These are phyloP conservation scores for Cutaneotrichosporon sp. DNA, from an alignment of 1,284 basidiomycete genomes.

Conservation along the genomic window DNA sequence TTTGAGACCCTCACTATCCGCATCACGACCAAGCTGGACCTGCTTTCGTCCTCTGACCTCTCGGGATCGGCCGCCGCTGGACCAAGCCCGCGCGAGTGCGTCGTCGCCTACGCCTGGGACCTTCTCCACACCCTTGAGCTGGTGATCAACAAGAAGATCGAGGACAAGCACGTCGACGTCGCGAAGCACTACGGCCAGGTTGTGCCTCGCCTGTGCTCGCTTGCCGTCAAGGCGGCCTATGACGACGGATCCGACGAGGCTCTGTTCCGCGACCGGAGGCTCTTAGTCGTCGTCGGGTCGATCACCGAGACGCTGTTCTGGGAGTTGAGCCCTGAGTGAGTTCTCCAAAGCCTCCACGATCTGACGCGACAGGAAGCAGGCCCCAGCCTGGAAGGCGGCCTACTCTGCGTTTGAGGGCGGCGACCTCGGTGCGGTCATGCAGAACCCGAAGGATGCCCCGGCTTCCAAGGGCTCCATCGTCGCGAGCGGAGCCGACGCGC, in stretches of 20 bases:
- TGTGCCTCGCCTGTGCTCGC: conserved; percentile 67
- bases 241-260: conserved; percentile 26
- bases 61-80: neutral
- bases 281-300: conserved; percentile 66
- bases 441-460: conserved; percentile 53
- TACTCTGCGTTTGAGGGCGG: conserved; percentile 67
- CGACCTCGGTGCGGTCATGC: conserved; percentile 60
- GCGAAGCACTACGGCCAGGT: conserved; percentile 74
- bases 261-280: conserved; percentile 63
- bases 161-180: conserved; percentile 66
- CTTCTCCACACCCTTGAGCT: conserved; percentile 68
- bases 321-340: conserved; percentile 65
- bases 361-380: conserved; percentile 56
- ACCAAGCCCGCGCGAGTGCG: conserved; percentile 60
- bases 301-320: conserved; percentile 71
- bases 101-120: conserved; percentile 77
- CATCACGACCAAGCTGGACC: conserved; percentile 75
- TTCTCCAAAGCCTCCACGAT: conserved; percentile 22
- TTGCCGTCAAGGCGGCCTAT: conserved; percentile 63
- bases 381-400: conserved; percentile 58
- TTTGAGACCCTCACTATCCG: conserved; percentile 84
- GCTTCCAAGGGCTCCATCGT: conserved; percentile 7
- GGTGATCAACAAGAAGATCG: conserved; percentile 68
- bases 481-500: conserved; percentile 16
- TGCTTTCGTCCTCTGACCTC: conserved; percentile 50